Conservation (phyloP, 805 yeast species). For the Lipomyces anomalus region DNA sequence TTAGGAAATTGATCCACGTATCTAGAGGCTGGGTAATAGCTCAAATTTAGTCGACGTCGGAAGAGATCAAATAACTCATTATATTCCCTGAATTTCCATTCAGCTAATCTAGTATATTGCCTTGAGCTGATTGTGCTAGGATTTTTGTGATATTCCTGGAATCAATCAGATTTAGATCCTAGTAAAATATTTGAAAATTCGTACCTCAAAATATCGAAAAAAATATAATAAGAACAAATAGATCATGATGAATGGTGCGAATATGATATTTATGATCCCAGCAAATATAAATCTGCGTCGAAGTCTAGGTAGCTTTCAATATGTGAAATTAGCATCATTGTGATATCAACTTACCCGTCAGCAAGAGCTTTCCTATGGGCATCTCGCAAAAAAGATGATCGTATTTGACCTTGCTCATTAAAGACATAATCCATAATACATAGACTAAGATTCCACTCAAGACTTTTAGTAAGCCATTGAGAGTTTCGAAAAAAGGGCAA, state of each 20-base stretch:
- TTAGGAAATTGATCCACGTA: constrained; percentile 92
- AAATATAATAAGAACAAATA: constrained; percentile 81
- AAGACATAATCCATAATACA: constrained; percentile 85
- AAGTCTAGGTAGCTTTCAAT: constrained; percentile 53
- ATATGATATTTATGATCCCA: constrained; percentile 71
- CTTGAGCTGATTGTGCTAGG: constrained; percentile 79
- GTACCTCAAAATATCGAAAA: constrained; percentile 72
- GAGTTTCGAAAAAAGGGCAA: constrained; percentile 41
- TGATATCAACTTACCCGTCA: constrained; percentile 27
- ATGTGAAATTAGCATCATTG: too few relatives aligned
- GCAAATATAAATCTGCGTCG: constrained; percentile 78
- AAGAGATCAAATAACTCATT: constrained; percentile 90
- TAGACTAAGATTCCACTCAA: constrained; percentile 90
- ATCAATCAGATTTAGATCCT: neutral
- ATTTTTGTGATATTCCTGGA: constrained; percentile 68
- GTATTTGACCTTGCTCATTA: constrained; percentile 74
- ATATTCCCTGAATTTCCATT: constrained; percentile 91
- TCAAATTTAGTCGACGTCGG: constrained; percentile 66
- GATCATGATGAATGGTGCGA: constrained; percentile 79
- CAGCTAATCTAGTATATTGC: constrained; percentile 89
- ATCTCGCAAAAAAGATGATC: constrained; percentile 64
- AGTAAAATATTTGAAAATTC: neutral
- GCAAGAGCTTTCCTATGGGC: constrained; percentile 60
- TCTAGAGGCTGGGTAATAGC: constrained; percentile 71
- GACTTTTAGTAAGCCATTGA: constrained; percentile 63